These are phyloP conservation scores for Tricholoma matsutake DNA, from an alignment of 768 basidiomycete species.

Conservation along the genomic window DNA sequence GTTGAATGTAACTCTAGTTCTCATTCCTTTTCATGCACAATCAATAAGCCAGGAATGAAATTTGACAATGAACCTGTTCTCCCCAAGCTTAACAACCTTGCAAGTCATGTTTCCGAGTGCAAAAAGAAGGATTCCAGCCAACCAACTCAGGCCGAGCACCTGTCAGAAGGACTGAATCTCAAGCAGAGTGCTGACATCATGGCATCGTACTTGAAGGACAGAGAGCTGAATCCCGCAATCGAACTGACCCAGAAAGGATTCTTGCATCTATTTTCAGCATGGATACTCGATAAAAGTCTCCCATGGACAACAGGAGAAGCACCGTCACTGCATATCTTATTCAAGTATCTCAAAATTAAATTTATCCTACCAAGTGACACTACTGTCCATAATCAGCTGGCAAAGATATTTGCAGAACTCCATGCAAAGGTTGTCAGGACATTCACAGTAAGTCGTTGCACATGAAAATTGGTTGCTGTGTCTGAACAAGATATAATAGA, in stretches of 20 bases:
- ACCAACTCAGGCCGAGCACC: too few species aligned
- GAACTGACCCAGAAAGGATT: constrained; percentile 25
- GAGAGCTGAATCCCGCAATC: constrained; percentile 29
- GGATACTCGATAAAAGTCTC: constrained; percentile 29
- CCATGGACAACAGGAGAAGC: constrained; percentile 29
- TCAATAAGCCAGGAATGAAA: too few species aligned
- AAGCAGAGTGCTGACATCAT: too few species aligned
- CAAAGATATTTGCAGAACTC: too few species aligned
- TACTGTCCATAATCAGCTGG: constrained; percentile 18
- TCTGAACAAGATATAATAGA: not conserved
- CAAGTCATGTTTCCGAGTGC: too few species aligned
- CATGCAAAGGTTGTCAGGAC: too few species aligned
- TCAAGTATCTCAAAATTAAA: constrained; percentile 13
- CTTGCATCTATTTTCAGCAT: constrained; percentile 27
- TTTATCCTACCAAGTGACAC: constrained; percentile 21
- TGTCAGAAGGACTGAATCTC: too few species aligned
- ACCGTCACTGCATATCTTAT: constrained; percentile 14
- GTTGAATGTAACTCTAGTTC: too few species aligned
- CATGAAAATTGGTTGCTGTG: not conserved
- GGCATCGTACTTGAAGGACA: constrained; percentile 25
- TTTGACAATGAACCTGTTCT: too few species aligned
- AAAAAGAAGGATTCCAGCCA: too few species aligned
- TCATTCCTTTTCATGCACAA: too few species aligned
- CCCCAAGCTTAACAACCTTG: too few species aligned
- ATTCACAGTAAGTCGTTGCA: not conserved